Percentiles rank a stretch among this genome's conserved stretches.
Evolutionary conservation across 2,329 filamentous ascomycete genomes (phyloP).

Genomic region (Hypoxylon sp.): DNA sequence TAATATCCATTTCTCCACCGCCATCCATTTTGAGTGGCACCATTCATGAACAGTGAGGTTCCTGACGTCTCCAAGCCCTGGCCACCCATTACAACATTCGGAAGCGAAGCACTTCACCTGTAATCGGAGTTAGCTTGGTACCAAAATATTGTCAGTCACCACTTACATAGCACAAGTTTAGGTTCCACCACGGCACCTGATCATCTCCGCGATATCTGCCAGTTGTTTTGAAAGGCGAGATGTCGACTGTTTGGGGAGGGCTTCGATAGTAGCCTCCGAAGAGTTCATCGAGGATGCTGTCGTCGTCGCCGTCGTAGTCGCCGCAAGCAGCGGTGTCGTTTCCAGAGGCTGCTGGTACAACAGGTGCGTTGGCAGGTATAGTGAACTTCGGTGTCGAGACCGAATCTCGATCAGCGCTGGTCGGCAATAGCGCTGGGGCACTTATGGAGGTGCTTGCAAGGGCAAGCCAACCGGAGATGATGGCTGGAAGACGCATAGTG

Average conservation of each 20-base stretch:
- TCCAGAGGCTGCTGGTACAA: too few relatives aligned
- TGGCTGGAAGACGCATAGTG: too few relatives aligned
- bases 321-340: not conserved
- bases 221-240: too few relatives aligned
- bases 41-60: constrained; percentile 8
- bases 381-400: too few relatives aligned
- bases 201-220: not conserved
- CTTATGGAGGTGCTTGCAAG: too few relatives aligned
- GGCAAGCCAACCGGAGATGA: too few relatives aligned
- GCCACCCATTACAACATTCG: constrained; percentile 12
- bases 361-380: too few relatives aligned
- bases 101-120: constrained; percentile 2
- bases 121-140: not conserved
- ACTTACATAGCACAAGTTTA: constrained; percentile 15
- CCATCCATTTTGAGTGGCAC: constrained; percentile 11
- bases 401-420: too few relatives aligned
- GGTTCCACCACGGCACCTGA: not conserved
- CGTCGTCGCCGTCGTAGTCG: not conserved
- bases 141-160: not conserved
- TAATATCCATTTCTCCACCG: not conserved
- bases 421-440: too few relatives aligned
- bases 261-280: not conserved
- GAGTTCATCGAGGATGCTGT: too few relatives aligned
- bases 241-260: too few relatives aligned
- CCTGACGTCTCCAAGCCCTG: constrained; percentile 7